Evolutionary conservation across 1,284 basidiomycete genomes (phyloP), one percentile per base, ranked within the genome.

Genomic region (Irpex sp.): DNA sequence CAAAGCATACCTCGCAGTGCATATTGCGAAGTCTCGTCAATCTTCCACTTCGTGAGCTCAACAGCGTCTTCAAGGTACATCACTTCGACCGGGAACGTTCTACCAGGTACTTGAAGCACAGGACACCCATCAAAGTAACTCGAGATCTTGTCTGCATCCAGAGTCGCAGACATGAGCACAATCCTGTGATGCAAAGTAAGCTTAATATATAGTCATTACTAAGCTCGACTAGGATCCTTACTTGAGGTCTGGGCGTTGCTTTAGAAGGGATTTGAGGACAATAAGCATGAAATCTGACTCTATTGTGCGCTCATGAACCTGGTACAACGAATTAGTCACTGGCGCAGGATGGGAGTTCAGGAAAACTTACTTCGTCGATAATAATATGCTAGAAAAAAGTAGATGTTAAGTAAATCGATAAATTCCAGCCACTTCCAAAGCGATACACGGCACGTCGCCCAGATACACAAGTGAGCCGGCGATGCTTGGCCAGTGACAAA

Each of bases 201-300:
- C 26, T 50, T 11, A 8, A 43, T 15, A 21, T n/a, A 55, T 53
- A 59, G 6, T 49, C 11, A 17, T 35, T 36, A 9, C 33, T 39
- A 43, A 5, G 26, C 13, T 26, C 17, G 35, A 7, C 19, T 21
- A 19, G 6, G 37, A 56, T 31, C 68, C 78, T 67, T 67, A 92
- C 93, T 94, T 97, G 58, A 99, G 81, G 69, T 97, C 89, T 54
- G 88, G 85, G 21, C 94, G 85, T 66, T 91, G 86, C 60, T 84
- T 77, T 54, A 98, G 75, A 19, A 99, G 78, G n/a, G 93, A 90
- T 76, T 95, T 96, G 62, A 99, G 82, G 7, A 98, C 94, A 70
- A 99, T 95, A 21, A 99, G 81, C 33, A 99, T 82, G 78, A 99
- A 99, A 76, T 99, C 97, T 0, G 94, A 96, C 74, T 99, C 97